A percentile compares a stretch with the other conserved stretches of the same genome.
Conservation (phyloP, 2,329 filamentous ascomycete genomes). For the Beauveria caledonica region DNA sequence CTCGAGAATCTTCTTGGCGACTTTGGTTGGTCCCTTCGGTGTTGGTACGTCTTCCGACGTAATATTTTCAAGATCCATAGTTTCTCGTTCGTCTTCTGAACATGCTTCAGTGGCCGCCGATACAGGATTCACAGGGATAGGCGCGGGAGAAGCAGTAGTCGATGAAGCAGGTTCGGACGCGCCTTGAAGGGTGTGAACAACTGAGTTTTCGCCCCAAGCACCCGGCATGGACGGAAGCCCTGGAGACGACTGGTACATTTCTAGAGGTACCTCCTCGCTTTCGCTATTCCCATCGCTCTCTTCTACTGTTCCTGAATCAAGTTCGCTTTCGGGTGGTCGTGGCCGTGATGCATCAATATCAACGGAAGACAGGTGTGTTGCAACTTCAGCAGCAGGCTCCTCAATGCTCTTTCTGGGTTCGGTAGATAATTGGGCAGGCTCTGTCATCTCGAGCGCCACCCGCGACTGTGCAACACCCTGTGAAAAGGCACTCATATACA, state of each 20-base stretch:
- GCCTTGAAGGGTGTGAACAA: not conserved
- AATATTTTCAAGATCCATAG: not conserved
- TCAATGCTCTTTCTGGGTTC: not conserved
- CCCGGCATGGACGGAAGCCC: conserved; percentile 38
- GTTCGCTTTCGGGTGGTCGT: not conserved
- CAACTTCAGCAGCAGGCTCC: not conserved
- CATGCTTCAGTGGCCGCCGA: not conserved
- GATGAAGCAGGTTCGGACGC: conserved; percentile 12
- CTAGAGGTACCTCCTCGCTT: not conserved
- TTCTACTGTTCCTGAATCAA: not conserved
- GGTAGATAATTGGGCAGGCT: not conserved
- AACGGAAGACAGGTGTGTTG: too few relatives aligned
- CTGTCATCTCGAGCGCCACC: not conserved
- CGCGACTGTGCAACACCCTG: conserved; percentile 25
- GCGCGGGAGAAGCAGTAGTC: conserved; percentile 1
- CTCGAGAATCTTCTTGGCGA: conserved; percentile 47
- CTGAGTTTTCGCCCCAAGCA: conserved; percentile 37
- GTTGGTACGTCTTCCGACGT: conserved; percentile 36
- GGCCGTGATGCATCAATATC: not conserved
- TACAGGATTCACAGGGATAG: not conserved
- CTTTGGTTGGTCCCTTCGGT: conserved; percentile 43
- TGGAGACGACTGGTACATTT: not conserved
- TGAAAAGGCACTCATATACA: conserved; percentile 74
- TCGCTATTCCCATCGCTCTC: not conserved
- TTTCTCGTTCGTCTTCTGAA: not conserved